Conservation (phyloP, 2,329 filamentous ascomycete species). For the Parastagonospora avenae region DNA sequence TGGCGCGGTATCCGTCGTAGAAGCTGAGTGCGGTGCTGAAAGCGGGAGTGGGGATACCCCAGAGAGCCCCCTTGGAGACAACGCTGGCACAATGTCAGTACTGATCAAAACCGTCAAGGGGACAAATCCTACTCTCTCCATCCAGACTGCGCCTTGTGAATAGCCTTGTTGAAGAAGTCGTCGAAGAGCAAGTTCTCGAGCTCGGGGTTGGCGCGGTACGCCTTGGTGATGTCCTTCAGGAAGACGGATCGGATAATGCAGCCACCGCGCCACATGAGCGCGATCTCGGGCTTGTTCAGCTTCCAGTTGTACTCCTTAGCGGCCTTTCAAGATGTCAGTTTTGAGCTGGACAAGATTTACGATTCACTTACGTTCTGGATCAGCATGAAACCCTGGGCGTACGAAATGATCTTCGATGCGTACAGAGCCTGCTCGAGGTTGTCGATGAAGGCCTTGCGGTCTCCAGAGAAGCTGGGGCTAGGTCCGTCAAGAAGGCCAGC, state of each 20-base stretch:
- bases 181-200: constrained; percentile 98
- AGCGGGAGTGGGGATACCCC: constrained; percentile 93
- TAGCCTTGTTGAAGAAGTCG: constrained; percentile 99
- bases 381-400: constrained; percentile 99
- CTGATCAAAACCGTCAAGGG: neutral
- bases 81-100: constrained; percentile 64
- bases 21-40: constrained; percentile 97
- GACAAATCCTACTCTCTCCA: constrained; percentile 46
- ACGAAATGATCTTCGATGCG: constrained; percentile 99
- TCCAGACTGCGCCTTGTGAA: constrained; percentile 82
- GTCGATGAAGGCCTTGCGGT: constrained; percentile 91
- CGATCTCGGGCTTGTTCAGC: constrained; percentile 99
- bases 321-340: constrained; percentile 61
- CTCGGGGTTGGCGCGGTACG: constrained; percentile 87
- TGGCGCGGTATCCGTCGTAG: constrained; percentile 98
- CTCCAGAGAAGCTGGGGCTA: constrained; percentile 78
- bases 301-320: constrained; percentile 97
- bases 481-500: constrained; percentile 80
- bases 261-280: constrained; percentile 99
- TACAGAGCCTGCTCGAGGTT: constrained; percentile 99
- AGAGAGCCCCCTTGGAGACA: constrained; percentile 86
- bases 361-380: constrained; percentile 82
- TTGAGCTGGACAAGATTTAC: neutral
- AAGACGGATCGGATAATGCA: constrained; percentile 99
- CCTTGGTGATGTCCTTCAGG: constrained; percentile 98